phyloP scores from a whole-genome alignment of 345 rosid genomes.

The Noccaea caerulescens region DNA sequence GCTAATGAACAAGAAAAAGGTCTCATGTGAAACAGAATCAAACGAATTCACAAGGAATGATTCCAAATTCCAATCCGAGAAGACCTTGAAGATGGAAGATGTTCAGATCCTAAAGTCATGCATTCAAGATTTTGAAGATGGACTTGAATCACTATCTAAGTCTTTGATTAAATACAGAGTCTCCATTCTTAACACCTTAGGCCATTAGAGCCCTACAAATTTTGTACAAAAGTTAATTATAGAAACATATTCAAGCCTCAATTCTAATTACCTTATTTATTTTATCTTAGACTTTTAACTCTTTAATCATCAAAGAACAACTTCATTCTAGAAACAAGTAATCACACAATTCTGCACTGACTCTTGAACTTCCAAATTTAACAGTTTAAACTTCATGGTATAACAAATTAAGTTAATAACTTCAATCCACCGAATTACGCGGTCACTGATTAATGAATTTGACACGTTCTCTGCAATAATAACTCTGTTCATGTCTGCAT shows the following conservation, averaged over 20 bases:
- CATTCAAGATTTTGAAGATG: slow-evolving; percentile 50
- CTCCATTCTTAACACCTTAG: slow-evolving; percentile 50
- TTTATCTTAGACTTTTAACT: neutral
- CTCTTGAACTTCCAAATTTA: slow-evolving; percentile 2
- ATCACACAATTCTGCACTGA: neutral
- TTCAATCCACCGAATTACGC: neutral
- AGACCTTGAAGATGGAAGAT: slow-evolving; percentile 21
- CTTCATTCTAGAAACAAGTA: slow-evolving; percentile 2
- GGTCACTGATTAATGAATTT: neutral
- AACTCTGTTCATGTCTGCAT: slow-evolving; percentile 15
- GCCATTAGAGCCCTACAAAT: slow-evolving; percentile 31
- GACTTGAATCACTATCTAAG: slow-evolving; percentile 40
- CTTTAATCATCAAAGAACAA: slow-evolving; percentile 6
- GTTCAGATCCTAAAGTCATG: slow-evolving; percentile 42
- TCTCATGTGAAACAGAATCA: neutral
- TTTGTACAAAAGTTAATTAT: neutral
- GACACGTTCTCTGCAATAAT: slow-evolving; percentile 30
- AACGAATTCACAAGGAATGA: slow-evolving; percentile 38
- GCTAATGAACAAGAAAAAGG: slow-evolving; percentile 23
- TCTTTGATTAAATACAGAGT: slow-evolving; percentile 52
- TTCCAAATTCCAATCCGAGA: slow-evolving; percentile 15
- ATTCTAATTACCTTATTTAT: neutral
- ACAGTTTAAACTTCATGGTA: slow-evolving; percentile 1
- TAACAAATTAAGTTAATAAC: neutral
- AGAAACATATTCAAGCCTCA: slow-evolving; percentile 4